Evolutionary conservation across 176 grass and related monocot genomes (phyloP).

Genomic region (Aegilops sharonensis): DNA sequence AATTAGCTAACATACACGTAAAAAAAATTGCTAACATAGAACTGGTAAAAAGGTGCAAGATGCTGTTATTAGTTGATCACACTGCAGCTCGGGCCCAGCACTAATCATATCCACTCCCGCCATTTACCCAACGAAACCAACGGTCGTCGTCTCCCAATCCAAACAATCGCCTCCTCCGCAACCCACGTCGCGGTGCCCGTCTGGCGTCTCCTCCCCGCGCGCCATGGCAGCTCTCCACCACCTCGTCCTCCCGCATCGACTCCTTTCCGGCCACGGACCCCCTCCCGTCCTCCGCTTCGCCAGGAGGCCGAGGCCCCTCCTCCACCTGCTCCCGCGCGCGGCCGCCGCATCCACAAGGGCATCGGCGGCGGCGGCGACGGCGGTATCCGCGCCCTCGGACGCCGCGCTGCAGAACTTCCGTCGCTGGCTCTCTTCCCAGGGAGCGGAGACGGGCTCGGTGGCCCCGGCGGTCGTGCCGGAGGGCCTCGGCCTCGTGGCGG

Average conservation of each 20-base stretch:
- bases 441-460: conserved; percentile 42
- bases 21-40: too few relatives aligned
- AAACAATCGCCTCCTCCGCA: neutral
- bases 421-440: conserved; percentile 55
- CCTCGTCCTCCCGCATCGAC: neutral
- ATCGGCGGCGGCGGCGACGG: neutral
- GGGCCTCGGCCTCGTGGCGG: conserved; percentile 78
- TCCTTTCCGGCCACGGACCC: neutral
- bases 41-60: neutral
- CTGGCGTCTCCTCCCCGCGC: neutral
- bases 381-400: conserved; percentile 24
- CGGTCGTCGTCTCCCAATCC: conserved; percentile 38
- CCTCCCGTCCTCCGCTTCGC: conserved; percentile 22
- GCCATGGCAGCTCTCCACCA: conserved; percentile 39
- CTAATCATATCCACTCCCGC: conserved; percentile 41
- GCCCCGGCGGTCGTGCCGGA: conserved; percentile 57
- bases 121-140: conserved; percentile 18
- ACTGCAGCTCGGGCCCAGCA: neutral
- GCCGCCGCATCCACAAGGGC: neutral
- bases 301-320: conserved; percentile 1
- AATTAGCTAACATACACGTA: too few relatives aligned
- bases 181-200: neutral
- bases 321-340: conserved; percentile 12
- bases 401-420: conserved; percentile 63
- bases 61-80: neutral